Conservation (phyloP, 1,284 basidiomycete genomes). For the Prillingera fragicola region DNA sequence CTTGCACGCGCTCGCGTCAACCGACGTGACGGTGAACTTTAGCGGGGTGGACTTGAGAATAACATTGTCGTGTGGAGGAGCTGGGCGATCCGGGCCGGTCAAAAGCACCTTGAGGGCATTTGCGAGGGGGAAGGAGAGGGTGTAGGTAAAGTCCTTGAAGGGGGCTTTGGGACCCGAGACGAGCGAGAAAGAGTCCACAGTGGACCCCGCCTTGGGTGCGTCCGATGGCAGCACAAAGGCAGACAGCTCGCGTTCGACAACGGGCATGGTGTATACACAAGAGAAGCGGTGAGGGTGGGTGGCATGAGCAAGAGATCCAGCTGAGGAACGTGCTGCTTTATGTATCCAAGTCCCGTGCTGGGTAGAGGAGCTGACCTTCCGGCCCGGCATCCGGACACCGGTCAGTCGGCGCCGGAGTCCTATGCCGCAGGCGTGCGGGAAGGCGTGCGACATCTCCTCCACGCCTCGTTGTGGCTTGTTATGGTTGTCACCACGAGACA, state of each 20-base stretch:
- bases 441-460: no score
- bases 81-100: slow-evolving; percentile 40
- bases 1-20: slow-evolving; percentile 20
- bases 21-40: slow-evolving; percentile 22
- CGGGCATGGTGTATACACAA: slow-evolving; percentile 12
- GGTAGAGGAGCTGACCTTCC: no score
- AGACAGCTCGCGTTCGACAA: slow-evolving; percentile 25
- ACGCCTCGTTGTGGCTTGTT: no score
- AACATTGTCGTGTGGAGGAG: slow-evolving; percentile 47
- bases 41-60: slow-evolving; percentile 27
- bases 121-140: slow-evolving; percentile 38
- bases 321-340: no score
- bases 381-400: no score
- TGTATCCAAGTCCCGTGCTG: no score
- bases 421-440: no score
- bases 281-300: no score
- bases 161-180: slow-evolving; percentile 15
- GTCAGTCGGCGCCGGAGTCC: no score
- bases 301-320: no score
- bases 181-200: slow-evolving; percentile 27
- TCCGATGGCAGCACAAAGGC: slow-evolving; percentile 9
- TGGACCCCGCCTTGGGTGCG: slow-evolving; percentile 7
- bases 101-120: slow-evolving; percentile 41
- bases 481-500: no score
- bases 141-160: slow-evolving; percentile 37